Percentiles rank a stretch among this genome's conserved stretches.
Conservation (phyloP, 2,329 filamentous ascomycete genomes). For the Aspergillus spinulosporus region DNA sequence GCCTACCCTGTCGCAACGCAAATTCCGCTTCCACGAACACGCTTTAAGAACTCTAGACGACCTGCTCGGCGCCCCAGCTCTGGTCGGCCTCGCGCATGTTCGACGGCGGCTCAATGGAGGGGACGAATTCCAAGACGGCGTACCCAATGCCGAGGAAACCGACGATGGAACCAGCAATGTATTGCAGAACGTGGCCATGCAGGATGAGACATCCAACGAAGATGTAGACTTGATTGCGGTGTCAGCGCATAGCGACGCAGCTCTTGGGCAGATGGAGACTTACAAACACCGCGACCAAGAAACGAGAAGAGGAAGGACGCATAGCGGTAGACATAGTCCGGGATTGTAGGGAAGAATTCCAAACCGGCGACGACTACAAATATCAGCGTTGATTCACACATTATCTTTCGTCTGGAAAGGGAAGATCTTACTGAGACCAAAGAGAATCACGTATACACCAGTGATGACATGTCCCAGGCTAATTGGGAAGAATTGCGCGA, state of each 20-base stretch:
- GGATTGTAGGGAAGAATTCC: constrained; percentile 82
- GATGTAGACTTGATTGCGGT: constrained; percentile 74
- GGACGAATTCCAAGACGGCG: constrained; percentile 71
- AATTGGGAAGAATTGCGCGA: constrained; percentile 49
- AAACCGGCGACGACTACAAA: constrained; percentile 65
- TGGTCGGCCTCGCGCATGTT: constrained; percentile 79
- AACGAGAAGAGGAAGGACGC: constrained; percentile 98
- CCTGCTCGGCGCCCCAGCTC: constrained; percentile 76
- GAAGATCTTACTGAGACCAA: constrained; percentile 70
- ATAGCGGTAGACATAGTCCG: constrained; percentile 87
- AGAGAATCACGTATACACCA: constrained; percentile 84
- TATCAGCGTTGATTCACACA: constrained; percentile 23
- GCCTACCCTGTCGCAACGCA: constrained; percentile 1
- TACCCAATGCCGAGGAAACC: constrained; percentile 79
- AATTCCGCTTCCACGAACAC: background rate
- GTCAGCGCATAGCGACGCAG: constrained; percentile 1
- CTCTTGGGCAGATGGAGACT: constrained; percentile 44
- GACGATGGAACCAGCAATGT: constrained; percentile 75
- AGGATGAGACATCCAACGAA: constrained; percentile 88
- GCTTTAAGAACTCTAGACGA: constrained; percentile 47
- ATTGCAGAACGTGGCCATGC: constrained; percentile 64
- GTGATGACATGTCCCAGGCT: constrained; percentile 67
- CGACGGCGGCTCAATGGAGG: constrained; percentile 74
- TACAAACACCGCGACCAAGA: constrained; percentile 91
- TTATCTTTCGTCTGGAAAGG: background rate